phyloP scores from a whole-genome alignment of 371 early-diverging fungal genomes.

The Mortierella sp. region DNA sequence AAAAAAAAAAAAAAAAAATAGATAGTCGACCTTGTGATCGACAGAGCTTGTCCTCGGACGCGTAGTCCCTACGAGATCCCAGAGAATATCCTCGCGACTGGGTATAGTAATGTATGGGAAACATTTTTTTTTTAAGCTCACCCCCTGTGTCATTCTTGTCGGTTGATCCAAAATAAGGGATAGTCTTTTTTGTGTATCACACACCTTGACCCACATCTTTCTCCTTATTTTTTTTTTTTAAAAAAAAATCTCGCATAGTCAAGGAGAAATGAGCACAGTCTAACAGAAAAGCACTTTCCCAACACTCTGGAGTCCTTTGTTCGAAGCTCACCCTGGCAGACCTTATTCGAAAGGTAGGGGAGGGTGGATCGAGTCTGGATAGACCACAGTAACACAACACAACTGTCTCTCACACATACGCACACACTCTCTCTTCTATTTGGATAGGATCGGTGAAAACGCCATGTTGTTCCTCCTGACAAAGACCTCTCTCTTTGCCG shows the following conservation, averaged over 20 bases:
- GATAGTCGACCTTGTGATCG: conserved; percentile 30
- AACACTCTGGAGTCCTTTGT: conserved; percentile 35
- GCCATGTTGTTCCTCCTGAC: conserved; percentile 41
- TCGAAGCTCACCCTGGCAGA: conserved; percentile 22
- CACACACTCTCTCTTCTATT: neutral
- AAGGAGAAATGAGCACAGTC: neutral
- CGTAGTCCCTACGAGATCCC: conserved; percentile 6
- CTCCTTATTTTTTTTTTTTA: too few relatives aligned
- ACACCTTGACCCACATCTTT: too few relatives aligned
- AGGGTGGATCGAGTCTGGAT: too few relatives aligned
- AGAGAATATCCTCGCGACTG: conserved; percentile 28
- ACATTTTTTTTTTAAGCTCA: neutral
- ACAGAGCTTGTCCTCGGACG: conserved; percentile 13
- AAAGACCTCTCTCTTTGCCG: conserved; percentile 36
- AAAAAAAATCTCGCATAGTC: too few relatives aligned
- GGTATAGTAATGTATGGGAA: conserved; percentile 24
- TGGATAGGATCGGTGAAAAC: conserved; percentile 29
- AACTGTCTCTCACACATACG: neutral
- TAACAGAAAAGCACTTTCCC: conserved; percentile 8
- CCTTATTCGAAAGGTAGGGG: conserved; percentile 20
- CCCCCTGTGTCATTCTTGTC: too few relatives aligned
- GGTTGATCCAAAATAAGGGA: too few relatives aligned
- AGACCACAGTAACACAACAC: neutral
- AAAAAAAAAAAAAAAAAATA: too few relatives aligned
- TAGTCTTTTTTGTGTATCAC: too few relatives aligned